Evolutionary conservation across 1,284 basidiomycete species (phyloP).

Genomic region (Stygiomarasmius scandens): DNA sequence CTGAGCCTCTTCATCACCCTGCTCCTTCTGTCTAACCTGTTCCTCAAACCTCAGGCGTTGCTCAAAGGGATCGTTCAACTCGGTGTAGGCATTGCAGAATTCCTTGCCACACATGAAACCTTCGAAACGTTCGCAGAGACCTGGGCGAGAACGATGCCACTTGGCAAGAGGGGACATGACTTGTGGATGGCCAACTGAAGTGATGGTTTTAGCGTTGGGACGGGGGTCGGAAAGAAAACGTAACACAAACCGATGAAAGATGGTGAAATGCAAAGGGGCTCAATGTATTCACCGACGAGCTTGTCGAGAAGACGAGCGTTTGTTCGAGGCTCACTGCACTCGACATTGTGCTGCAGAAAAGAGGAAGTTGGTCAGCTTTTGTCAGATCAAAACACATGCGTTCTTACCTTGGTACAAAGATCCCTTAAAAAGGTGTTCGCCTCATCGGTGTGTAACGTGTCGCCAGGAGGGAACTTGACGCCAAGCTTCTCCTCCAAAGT

Average conservation of each 20-base stretch:
- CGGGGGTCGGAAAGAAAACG: background rate
- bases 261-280: slow-evolving; percentile 95
- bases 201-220: background rate
- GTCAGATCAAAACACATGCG: background rate
- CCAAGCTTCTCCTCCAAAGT: slow-evolving; percentile 93
- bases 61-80: slow-evolving; percentile 98
- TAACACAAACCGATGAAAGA: slow-evolving; percentile 82
- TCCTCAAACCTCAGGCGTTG: slow-evolving; percentile 97
- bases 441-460: slow-evolving; percentile 87
- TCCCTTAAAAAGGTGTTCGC: slow-evolving; percentile 90
- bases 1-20: slow-evolving; percentile 97
- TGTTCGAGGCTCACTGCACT: slow-evolving; percentile 94
- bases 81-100: slow-evolving; percentile 97
- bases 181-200: slow-evolving; percentile 91
- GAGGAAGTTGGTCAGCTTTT: background rate
- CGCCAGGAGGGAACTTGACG: slow-evolving; percentile 93
- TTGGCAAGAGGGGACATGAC: slow-evolving; percentile 99
- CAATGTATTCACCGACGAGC: slow-evolving; percentile 98
- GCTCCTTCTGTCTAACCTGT: slow-evolving; percentile 92
- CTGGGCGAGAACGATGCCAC: slow-evolving; percentile 90
- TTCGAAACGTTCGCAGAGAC: slow-evolving; percentile 98
- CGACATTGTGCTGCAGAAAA: slow-evolving; percentile 82
- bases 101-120: slow-evolving; percentile 98
- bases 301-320: slow-evolving; percentile 97
- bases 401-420: slow-evolving; percentile 76